Evolutionary conservation across 75 land plant species (phyloP).

Genomic region (Isoetes taiwanensis): DNA sequence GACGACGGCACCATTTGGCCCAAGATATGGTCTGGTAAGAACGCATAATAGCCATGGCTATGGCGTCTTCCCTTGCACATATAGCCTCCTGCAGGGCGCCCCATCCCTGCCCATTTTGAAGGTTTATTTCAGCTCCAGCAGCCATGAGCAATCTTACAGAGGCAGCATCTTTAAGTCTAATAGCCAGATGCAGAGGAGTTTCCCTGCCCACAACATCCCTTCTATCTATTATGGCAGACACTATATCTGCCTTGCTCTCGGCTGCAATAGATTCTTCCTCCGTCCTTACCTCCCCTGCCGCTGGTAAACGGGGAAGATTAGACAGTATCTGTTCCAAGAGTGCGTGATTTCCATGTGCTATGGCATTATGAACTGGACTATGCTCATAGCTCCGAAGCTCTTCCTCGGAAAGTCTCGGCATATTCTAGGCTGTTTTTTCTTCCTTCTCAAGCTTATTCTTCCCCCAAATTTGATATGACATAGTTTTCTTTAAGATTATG

Average conservation of each 20-base stretch:
- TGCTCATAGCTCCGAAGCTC: neutral
- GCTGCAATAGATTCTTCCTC: neutral
- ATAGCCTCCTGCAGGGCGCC: slow-evolving; percentile 1
- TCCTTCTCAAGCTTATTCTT: too few species aligned
- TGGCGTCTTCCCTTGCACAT: neutral
- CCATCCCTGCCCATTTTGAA: slow-evolving; percentile 4
- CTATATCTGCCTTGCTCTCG: neutral
- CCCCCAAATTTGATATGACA: too few species aligned
- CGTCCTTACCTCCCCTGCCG: neutral
- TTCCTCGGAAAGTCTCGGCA: neutral
- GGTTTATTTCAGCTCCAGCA: neutral
- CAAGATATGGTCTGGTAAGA: neutral
- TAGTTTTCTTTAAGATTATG: too few species aligned
- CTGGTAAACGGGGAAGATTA: neutral
- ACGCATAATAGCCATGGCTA: neutral
- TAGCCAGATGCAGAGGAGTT: slow-evolving; percentile 1
- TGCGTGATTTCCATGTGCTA: neutral
- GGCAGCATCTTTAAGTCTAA: neutral
- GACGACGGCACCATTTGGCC: slow-evolving; percentile 4
- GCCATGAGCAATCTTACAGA: neutral
- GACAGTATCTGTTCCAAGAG: neutral
- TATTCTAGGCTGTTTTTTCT: too few species aligned
- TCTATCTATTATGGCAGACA: neutral
- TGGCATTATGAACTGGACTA: neutral
- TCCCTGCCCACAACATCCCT: slow-evolving; percentile 2